Evolutionary conservation across 768 basidiomycete genomes (phyloP).

Genomic region (Naematelia encephala): DNA sequence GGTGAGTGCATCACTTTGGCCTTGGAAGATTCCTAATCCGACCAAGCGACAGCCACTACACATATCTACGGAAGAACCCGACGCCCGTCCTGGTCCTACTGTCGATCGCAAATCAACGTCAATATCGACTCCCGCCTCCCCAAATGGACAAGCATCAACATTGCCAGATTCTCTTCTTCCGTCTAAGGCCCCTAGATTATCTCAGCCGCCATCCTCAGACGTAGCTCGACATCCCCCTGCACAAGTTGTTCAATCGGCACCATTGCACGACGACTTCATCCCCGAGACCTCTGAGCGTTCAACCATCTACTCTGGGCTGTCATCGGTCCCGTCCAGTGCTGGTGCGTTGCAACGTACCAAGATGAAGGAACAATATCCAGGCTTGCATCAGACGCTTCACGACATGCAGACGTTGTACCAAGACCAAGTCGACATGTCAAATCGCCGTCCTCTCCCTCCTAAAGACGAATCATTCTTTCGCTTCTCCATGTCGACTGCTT

Average conservation of each 20-base stretch:
- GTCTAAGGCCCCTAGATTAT: too few species aligned
- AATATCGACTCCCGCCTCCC: background rate
- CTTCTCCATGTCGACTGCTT: background rate
- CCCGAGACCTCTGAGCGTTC: background rate
- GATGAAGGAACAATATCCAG: background rate
- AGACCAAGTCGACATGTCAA: background rate
- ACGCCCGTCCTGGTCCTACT: background rate
- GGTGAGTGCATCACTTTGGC: background rate
- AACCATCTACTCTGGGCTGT: background rate
- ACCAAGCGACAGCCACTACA: background rate
- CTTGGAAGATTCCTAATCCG: background rate
- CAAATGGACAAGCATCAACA: background rate
- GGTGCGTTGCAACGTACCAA: background rate
- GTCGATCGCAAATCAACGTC: background rate
- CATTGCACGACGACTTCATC: background rate
- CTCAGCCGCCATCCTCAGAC: too few species aligned
- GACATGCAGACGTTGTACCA: background rate
- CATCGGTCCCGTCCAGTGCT: background rate
- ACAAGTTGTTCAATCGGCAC: background rate
- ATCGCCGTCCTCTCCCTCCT: background rate
- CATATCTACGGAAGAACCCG: background rate
- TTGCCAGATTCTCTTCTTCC: background rate
- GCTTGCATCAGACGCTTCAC: background rate
- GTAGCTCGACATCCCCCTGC: too few species aligned
- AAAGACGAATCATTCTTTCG: conserved; percentile 3